Evolutionary conservation across 2,329 filamentous ascomycete genomes (phyloP).

Genomic region (Colletotrichum lentis): DNA sequence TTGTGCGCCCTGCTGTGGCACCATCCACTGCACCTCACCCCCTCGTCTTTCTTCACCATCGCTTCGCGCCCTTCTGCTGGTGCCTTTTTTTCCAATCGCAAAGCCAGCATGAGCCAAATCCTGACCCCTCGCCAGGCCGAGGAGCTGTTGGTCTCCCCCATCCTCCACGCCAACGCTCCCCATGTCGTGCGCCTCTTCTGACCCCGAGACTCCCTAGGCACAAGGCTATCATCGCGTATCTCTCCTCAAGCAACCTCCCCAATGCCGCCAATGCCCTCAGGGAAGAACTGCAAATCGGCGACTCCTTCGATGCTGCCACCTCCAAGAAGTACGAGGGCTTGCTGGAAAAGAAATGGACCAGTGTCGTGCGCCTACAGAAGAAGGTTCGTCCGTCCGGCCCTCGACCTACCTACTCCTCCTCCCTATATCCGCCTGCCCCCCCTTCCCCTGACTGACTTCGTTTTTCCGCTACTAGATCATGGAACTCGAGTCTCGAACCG

Average conservation of each 20-base stretch:
- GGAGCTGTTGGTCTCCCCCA: conserved; percentile 71
- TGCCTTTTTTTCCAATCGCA: not conserved
- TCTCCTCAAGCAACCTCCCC: conserved; percentile 75
- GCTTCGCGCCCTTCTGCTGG: not conserved
- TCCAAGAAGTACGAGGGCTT: conserved; percentile 94
- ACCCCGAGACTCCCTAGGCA: conserved; percentile 64
- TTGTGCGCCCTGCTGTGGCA: not conserved
- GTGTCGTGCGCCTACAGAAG: conserved; percentile 91
- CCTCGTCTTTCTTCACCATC: not conserved
- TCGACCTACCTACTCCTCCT: not conserved
- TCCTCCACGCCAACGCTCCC: not conserved
- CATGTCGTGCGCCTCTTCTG: conserved; percentile 24
- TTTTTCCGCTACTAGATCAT: conserved; percentile 73
- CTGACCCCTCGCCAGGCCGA: conserved; percentile 84
- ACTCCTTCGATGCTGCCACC: conserved; percentile 78
- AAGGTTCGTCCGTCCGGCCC: conserved; percentile 67
- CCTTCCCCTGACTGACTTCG: conserved; percentile 6
- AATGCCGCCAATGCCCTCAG: conserved; percentile 76
- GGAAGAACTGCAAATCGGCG: conserved; percentile 76
- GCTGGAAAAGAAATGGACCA: conserved; percentile 98
- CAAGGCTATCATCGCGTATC: conserved; percentile 92
- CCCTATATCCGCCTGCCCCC: not conserved
- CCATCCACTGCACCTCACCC: not conserved
- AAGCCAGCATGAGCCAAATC: conserved; percentile 71
- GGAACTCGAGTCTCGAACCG: conserved; percentile 83